Evolutionary conservation across 306 rosid genomes (phyloP).

Genomic region (Acacia crassicarpa): DNA sequence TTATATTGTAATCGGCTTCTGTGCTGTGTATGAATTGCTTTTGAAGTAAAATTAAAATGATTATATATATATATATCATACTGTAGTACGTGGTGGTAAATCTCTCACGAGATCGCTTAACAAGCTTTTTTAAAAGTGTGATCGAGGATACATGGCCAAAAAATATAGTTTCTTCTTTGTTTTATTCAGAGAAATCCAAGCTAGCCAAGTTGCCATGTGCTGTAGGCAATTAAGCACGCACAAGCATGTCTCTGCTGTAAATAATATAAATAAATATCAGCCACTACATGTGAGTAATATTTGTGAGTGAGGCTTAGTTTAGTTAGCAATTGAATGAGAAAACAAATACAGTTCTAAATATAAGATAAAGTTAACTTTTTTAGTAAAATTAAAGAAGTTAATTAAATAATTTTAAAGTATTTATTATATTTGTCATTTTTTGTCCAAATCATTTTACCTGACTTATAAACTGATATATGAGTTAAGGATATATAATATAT

Average conservation of each 20-base stretch:
- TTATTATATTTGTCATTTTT: too few species aligned
- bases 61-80: not conserved
- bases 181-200: constrained; percentile 25
- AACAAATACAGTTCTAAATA: too few species aligned
- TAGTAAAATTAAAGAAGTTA: too few species aligned
- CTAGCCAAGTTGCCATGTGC: constrained; percentile 7
- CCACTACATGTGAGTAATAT: not conserved
- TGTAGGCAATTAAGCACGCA: constrained; percentile 26
- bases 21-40: not conserved
- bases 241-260: constrained; percentile 13
- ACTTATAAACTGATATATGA: too few species aligned
- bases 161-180: constrained; percentile 5
- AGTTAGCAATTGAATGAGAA: not conserved
- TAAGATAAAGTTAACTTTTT: too few species aligned
- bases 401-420: too few species aligned
- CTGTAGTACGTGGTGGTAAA: not conserved
- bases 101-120: not conserved
- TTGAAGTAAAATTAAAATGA: not conserved
- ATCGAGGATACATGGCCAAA: not conserved
- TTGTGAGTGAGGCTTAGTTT: not conserved
- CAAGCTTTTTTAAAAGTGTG: not conserved
- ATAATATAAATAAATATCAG: not conserved
- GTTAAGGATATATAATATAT: too few species aligned
- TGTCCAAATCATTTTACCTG: too few species aligned
- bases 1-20: not conserved